Conservation (phyloP, 257 asterid species). For the Coffea canephora region DNA sequence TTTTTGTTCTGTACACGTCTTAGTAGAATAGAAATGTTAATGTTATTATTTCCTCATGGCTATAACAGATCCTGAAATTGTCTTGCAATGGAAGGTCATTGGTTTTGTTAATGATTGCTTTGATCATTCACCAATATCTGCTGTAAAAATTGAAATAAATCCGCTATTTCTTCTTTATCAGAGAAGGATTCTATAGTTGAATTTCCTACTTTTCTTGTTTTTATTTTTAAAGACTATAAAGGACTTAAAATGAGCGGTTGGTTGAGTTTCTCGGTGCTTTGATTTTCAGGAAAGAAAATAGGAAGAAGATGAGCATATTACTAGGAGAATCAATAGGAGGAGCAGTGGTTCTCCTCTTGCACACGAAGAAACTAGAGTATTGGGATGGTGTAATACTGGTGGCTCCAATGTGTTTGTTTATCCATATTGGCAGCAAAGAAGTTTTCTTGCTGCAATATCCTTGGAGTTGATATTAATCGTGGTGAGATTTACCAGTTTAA, state of each 20-base stretch:
- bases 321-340: conserved; percentile 56
- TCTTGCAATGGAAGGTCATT: too few relatives aligned
- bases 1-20: not conserved
- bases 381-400: conserved; percentile 68
- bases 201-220: not conserved
- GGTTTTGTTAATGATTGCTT: conserved; percentile 36
- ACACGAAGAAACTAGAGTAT: conserved; percentile 50
- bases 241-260: not conserved
- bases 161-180: not conserved
- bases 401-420: conserved; percentile 51
- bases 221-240: not conserved
- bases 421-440: too few relatives aligned
- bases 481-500: too few relatives aligned
- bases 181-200: not conserved
- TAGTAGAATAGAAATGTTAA: too few relatives aligned
- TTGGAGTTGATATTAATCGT: too few relatives aligned
- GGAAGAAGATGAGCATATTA: conserved; percentile 25
- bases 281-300: conserved; percentile 32
- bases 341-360: conserved; percentile 41
- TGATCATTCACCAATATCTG: conserved; percentile 43
- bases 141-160: conserved; percentile 28
- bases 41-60: too few relatives aligned
- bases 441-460: too few relatives aligned
- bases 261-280: not conserved
- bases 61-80: too few relatives aligned